These are phyloP conservation scores for Colletotrichum euphorbiae DNA, from an alignment of 2,329 filamentous ascomycete genomes.

Conservation along the genomic window DNA sequence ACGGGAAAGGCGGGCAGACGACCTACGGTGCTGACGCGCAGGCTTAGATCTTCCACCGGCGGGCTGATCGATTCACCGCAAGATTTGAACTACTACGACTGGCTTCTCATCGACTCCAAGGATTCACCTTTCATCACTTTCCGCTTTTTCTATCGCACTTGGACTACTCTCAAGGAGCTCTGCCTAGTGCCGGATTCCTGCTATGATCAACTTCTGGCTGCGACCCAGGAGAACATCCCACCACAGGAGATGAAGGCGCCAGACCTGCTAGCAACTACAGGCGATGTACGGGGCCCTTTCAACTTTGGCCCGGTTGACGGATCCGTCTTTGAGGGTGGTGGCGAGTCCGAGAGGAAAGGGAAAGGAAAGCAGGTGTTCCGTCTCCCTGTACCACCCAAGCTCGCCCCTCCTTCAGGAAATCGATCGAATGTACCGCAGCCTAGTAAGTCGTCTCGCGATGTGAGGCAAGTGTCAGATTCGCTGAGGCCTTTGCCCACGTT, in stretches of 20 bases:
- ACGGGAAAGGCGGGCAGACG: too few relatives aligned
- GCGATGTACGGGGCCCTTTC: neutral
- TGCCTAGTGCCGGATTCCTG: slow-evolving; percentile 56
- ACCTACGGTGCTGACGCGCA: too few relatives aligned
- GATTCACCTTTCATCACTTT: slow-evolving; percentile 66
- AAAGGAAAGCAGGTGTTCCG: neutral
- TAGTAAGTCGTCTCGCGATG: slow-evolving; percentile 47
- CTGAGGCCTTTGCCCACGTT: slow-evolving; percentile 47
- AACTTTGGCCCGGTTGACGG: slow-evolving; percentile 14
- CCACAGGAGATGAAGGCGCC: neutral
- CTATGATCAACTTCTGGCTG: slow-evolving; percentile 34
- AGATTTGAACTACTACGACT: slow-evolving; percentile 64
- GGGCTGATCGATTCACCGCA: slow-evolving; percentile 65
- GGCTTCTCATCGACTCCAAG: slow-evolving; percentile 61
- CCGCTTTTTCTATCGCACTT: slow-evolving; percentile 67
- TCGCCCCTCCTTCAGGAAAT: slow-evolving; percentile 31
- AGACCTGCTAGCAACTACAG: neutral
- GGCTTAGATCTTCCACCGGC: slow-evolving; percentile 60
- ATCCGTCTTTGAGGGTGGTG: neutral
- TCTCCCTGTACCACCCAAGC: slow-evolving; percentile 46
- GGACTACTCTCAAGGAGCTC: slow-evolving; percentile 59
- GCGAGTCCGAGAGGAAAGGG: neutral
- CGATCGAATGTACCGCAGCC: slow-evolving; percentile 46
- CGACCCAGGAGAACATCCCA: neutral
- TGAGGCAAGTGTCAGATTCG: slow-evolving; percentile 41